phyloP scores from a whole-genome alignment of 2,329 filamentous ascomycete genomes.

The Zasmidium angulare region DNA sequence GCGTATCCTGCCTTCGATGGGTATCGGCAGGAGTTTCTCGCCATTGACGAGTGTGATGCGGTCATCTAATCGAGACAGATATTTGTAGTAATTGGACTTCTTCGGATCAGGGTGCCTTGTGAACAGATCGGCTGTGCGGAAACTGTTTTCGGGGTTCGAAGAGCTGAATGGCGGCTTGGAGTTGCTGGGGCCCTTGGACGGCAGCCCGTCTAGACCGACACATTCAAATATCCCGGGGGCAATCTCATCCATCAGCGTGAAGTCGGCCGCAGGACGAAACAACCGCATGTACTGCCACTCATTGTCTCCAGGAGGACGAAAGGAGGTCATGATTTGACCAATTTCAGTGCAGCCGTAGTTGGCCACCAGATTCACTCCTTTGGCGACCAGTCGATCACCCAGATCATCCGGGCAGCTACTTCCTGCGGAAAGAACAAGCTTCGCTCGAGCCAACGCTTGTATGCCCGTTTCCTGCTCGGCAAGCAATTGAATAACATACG shows the following conservation, averaged over 20 bases:
- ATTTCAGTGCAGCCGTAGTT: conserved; percentile 56
- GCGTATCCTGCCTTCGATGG: conserved; percentile 55
- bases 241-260: conserved; percentile 36
- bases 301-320: conserved; percentile 53
- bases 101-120: conserved; percentile 40
- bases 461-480: conserved; percentile 57
- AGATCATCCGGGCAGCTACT: conserved; percentile 36
- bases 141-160: conserved; percentile 46
- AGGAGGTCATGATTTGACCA: conserved; percentile 62
- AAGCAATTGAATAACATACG: conserved; percentile 64
- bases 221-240: conserved; percentile 44
- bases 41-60: conserved; percentile 50
- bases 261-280: conserved; percentile 32
- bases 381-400: conserved; percentile 33
- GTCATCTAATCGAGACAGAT: conserved; percentile 49
- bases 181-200: conserved; percentile 44
- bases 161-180: conserved; percentile 34
- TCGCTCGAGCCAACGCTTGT: conserved; percentile 25
- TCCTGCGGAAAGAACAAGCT: conserved; percentile 35
- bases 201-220: conserved; percentile 39
- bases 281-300: conserved; percentile 60
- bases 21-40: conserved; percentile 51
- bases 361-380: conserved; percentile 35
- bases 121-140: conserved; percentile 54
- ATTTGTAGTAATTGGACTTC: conserved; percentile 48